phyloP scores from a whole-genome alignment of 768 basidiomycete species.

The Galerina marginata region DNA sequence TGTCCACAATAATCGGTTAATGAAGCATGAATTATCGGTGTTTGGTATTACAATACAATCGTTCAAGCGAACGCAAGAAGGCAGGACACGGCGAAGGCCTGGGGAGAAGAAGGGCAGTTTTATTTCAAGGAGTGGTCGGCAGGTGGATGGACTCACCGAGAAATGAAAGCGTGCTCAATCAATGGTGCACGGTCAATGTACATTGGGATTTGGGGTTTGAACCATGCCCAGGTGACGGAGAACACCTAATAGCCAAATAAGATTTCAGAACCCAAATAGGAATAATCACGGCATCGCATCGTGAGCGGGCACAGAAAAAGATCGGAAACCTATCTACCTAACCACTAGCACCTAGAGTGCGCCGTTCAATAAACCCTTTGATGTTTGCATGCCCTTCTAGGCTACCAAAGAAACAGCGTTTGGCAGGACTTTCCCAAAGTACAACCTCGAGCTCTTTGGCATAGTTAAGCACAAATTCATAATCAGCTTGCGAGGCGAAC shows the following conservation, averaged over 20 bases:
- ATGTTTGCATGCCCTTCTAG: conserved; percentile 80
- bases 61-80: conserved; percentile 9
- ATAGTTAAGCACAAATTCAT: conserved; percentile 85
- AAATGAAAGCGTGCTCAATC: conserved; percentile 7
- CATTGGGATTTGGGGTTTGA: conserved; percentile 16
- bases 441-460: conserved; percentile 84
- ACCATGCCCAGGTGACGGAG: conserved; percentile 18
- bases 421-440: conserved; percentile 77
- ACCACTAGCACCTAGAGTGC: conserved; percentile 41
- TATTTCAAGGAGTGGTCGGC: not conserved
- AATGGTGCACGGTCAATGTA: not conserved
- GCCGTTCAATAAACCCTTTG: conserved; percentile 78
- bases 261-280: conserved; percentile 24
- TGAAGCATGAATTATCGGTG: conserved; percentile 14
- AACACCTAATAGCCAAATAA: conserved; percentile 31
- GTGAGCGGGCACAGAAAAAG: conserved; percentile 18
- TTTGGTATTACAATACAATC: conserved; percentile 21
- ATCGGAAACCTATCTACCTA: conserved; percentile 28
- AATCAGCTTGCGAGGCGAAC: conserved; percentile 87
- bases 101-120: conserved; percentile 9
- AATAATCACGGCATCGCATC: conserved; percentile 26
- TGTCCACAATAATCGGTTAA: conserved; percentile 10
- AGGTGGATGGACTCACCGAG: conserved; percentile 15
- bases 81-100: conserved; percentile 8
- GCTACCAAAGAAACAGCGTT: conserved; percentile 84